Evolutionary conservation across 345 rosid genomes (phyloP).

Genomic region (Populus deltoides): DNA sequence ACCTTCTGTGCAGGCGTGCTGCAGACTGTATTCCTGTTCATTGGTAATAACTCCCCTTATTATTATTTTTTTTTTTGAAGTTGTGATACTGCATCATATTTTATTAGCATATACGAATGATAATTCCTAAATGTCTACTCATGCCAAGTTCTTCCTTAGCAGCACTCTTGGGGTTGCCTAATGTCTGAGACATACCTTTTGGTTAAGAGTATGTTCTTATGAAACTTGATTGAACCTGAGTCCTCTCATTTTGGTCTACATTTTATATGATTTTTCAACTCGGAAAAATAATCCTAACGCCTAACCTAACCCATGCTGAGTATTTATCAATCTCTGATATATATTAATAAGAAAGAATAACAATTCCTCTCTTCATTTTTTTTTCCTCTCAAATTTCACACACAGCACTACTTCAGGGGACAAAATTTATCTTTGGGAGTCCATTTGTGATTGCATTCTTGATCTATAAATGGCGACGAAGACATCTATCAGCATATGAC

Average conservation of each 20-base stretch:
- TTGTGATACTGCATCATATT: too few species aligned
- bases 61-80: too few species aligned
- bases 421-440: background rate
- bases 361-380: too few species aligned
- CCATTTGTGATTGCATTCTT: background rate
- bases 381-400: too few species aligned
- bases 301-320: background rate
- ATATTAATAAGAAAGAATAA: background rate
- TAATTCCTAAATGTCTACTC: too few species aligned
- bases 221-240: too few species aligned
- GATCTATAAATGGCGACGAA: background rate
- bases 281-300: background rate
- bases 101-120: background rate
- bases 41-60: too few species aligned
- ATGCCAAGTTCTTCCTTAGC: too few species aligned
- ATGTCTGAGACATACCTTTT: too few species aligned
- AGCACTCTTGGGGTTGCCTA: background rate
- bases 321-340: too few species aligned
- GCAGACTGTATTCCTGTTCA: rapidly evolving
- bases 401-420: background rate
- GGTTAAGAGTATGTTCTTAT: background rate
- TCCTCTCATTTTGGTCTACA: too few species aligned
- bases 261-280: background rate
- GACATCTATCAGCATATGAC: background rate
- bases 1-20: background rate